phyloP scores from a whole-genome alignment of 306 rosid genomes.

The Vigna nakashimae region DNA sequence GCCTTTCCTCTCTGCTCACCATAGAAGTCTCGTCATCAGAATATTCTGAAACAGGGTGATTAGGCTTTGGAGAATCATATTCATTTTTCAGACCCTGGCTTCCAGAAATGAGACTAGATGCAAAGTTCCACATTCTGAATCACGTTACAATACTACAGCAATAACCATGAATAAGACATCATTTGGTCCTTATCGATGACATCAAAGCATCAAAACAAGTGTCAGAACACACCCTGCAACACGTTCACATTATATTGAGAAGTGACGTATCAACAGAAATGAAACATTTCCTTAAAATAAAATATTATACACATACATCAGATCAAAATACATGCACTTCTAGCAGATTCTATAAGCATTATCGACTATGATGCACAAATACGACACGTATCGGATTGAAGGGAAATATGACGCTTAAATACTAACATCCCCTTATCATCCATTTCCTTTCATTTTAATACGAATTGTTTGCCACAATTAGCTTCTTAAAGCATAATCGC shows the following conservation, averaged over 20 bases:
- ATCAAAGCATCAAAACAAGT: slow-evolving; percentile 26
- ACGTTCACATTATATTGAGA: slow-evolving; percentile 17
- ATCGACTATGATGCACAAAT: neutral
- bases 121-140: slow-evolving; percentile 74
- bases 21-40: slow-evolving; percentile 81
- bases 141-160: slow-evolving; percentile 34
- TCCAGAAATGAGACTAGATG: slow-evolving; percentile 71
- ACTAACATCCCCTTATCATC: neutral
- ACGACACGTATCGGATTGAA: neutral
- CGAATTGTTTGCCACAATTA: neutral
- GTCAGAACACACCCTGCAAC: slow-evolving; percentile 5
- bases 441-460: neutral
- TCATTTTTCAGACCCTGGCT: slow-evolving; percentile 55
- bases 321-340: neutral
- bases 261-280: neutral
- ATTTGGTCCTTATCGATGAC: slow-evolving; percentile 21
- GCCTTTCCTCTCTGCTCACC: slow-evolving; percentile 70
- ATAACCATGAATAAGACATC: slow-evolving; percentile 44
- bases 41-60: slow-evolving; percentile 59
- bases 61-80: slow-evolving; percentile 44
- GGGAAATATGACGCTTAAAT: too few relatives aligned
- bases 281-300: neutral
- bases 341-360: neutral
- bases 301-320: neutral
- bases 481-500: neutral